Evolutionary conservation across 2,329 filamentous ascomycete species (phyloP).

Genomic region (Penicillium sp.): DNA sequence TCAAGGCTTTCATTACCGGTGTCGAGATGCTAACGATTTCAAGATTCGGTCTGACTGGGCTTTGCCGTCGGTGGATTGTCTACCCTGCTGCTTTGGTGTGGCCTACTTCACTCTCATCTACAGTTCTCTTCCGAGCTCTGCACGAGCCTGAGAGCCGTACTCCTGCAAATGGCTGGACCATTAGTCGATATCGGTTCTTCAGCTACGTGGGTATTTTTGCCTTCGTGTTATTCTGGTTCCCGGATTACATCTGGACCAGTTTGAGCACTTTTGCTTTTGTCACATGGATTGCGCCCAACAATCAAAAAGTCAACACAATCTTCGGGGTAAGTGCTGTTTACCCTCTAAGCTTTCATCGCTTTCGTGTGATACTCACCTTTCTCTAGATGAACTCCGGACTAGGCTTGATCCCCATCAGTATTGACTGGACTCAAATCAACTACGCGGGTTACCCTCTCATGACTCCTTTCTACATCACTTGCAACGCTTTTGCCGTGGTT

Average conservation of each 20-base stretch:
- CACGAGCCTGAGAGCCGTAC: slow-evolving; percentile 18
- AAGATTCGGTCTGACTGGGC: slow-evolving; percentile 24
- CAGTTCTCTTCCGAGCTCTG: slow-evolving; percentile 22
- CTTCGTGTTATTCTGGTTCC: slow-evolving; percentile 51
- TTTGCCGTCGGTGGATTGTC: slow-evolving; percentile 24
- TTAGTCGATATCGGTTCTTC: slow-evolving; percentile 23
- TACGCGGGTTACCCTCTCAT: slow-evolving; percentile 32
- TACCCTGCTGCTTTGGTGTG: slow-evolving; percentile 24
- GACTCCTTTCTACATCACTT: slow-evolving; percentile 49
- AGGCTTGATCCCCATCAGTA: slow-evolving; percentile 43
- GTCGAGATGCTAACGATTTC: background rate
- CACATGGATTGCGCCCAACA: slow-evolving; percentile 50
- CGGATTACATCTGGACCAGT: slow-evolving; percentile 50
- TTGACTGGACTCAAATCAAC: slow-evolving; percentile 47
- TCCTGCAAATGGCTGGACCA: slow-evolving; percentile 21
- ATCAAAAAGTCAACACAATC: slow-evolving; percentile 33
- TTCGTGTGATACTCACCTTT: background rate
- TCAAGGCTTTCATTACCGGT: no score
- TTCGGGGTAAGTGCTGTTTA: slow-evolving; percentile 19
- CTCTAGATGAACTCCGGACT: slow-evolving; percentile 25
- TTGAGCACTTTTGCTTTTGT: slow-evolving; percentile 51
- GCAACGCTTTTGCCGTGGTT: slow-evolving; percentile 57
- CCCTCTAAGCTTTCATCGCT: no score
- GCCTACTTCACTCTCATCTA: slow-evolving; percentile 23
- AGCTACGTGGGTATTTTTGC: slow-evolving; percentile 15